Base-by-base conservation (phyloP, 2,329 filamentous ascomycete genomes). In the Beauveria australis region DNA sequence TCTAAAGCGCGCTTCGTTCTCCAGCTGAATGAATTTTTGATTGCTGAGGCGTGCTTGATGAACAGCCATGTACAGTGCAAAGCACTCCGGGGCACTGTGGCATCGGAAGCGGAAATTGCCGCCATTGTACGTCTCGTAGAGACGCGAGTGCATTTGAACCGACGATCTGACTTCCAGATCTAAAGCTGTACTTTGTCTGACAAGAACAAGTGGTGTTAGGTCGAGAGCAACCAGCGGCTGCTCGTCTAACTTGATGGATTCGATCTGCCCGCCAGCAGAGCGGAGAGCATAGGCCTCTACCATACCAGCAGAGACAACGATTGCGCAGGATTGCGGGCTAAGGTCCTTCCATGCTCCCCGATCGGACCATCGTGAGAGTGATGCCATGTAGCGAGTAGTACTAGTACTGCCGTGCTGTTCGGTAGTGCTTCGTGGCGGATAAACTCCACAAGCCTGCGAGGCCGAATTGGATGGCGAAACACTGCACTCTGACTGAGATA, bases 91-190 rank as follows among this genome's bases (percentile, higher is more conserved):
- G 2, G 86, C 81, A 52, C 83, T 89, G 47, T 87, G 80, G 53
- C 91, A 91, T 47, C 94, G 88, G 81, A 97, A 94, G 79, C 95
- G 93, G 76, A 96, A 90, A 71, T 95, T 94, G 67, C 77, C 80
- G 37, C 81, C 81, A 16, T 86, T 87, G 55, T 87, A 82, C 16
- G 68, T 69, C 76, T 76, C 82, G 62, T 80, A 82, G 61, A 96
- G 81, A 67, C 85, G 84, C 5, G 89, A 92, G 64, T 89, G 80
- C 24, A 80, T 73, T 48, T 89, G 89, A 28, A 92, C 89, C 1
- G 91, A 91, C 7, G 93, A 97, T 54, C 92, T 89, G 65, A 99
- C 91, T 65, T 95, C 94, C 59, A 99, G 90, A 71, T 99, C 94
- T 37, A 99, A 84, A 3, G 89, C 90, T 24, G 92, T 99, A 67